Percentiles rank a stretch among this genome's conserved stretches.
phyloP scores from a whole-genome alignment of 208 protist genomes.

The Acanthamoeba polyphaga region DNA sequence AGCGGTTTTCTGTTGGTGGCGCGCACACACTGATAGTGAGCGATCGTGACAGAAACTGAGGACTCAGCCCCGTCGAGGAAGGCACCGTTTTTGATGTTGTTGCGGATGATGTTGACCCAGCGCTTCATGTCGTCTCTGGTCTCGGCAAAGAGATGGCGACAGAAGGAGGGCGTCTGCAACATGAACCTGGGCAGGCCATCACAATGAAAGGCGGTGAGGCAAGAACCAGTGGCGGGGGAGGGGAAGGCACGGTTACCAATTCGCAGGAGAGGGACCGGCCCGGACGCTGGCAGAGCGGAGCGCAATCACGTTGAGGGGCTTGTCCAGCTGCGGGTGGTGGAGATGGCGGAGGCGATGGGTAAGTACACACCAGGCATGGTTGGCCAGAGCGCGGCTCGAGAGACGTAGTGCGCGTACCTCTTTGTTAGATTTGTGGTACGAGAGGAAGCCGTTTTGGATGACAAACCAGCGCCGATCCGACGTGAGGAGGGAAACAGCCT shows the following conservation, averaged over 20 bases:
- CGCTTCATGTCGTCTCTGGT: slow-evolving; percentile 30
- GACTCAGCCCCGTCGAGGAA: not conserved
- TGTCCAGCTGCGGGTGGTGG: not conserved
- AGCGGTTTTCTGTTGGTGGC: not conserved
- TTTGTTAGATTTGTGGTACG: slow-evolving; percentile 4
- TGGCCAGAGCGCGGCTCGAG: no score
- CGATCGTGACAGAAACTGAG: not conserved
- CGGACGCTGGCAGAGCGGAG: not conserved
- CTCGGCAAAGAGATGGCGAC: not conserved
- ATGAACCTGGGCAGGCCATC: not conserved
- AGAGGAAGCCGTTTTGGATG: not conserved
- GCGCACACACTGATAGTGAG: no score
- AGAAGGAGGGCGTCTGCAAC: not conserved
- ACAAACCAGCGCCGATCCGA: slow-evolving; percentile 27
- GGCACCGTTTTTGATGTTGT: slow-evolving; percentile 7
- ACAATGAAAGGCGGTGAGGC: not conserved
- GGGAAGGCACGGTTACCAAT: not conserved
- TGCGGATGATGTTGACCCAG: slow-evolving; percentile 25
- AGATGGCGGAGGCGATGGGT: no score
- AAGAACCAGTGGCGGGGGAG: not conserved
- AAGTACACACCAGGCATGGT: not conserved
- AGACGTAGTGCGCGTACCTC: not conserved
- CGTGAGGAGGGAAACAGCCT: slow-evolving; percentile 16
- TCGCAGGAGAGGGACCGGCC: not conserved
- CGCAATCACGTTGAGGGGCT: not conserved